Evolutionary conservation across 192 early-diverging fungal genomes (phyloP).

Genomic region (Backusella tuberculispora): DNA sequence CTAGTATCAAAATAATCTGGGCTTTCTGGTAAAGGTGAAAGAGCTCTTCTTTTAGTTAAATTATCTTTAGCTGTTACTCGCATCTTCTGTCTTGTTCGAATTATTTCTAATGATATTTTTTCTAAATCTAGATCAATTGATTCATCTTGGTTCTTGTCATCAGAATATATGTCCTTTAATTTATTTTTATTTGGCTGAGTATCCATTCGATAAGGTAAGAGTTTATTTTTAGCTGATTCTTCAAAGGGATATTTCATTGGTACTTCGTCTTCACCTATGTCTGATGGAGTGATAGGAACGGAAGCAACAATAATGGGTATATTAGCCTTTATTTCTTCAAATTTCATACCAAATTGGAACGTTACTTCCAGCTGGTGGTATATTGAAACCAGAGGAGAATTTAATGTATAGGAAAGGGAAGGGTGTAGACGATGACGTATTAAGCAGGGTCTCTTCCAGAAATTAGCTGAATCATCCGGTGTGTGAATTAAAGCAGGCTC

Average conservation of each 20-base stretch:
- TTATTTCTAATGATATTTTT: not conserved
- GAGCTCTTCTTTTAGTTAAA: not conserved
- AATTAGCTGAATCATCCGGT: conserved; percentile 20
- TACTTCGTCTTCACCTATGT: not conserved
- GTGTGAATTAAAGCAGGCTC: conserved; percentile 32
- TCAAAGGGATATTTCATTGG: conserved; percentile 20
- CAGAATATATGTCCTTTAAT: not conserved
- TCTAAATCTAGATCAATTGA: not conserved
- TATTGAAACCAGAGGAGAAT: conserved; percentile 37
- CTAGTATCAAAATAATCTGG: not conserved
- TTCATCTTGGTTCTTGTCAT: not conserved
- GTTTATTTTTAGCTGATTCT: not conserved
- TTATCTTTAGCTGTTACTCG: not conserved
- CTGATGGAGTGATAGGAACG: conserved; percentile 1
- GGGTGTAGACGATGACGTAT: conserved; percentile 30
- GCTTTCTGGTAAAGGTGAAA: not conserved
- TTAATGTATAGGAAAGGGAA: conserved; percentile 15
- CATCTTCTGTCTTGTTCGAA: not conserved
- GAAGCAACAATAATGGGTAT: conserved; percentile 39
- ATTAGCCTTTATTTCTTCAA: conserved; percentile 35
- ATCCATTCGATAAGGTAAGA: conserved; percentile 5
- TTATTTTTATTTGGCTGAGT: not conserved
- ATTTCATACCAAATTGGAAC: conserved; percentile 32
- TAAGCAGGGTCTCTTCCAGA: conserved; percentile 36
- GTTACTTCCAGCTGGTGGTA: conserved; percentile 38